Conservation (phyloP, 1,139 yeast genomes). For the Pichia sp. region DNA sequence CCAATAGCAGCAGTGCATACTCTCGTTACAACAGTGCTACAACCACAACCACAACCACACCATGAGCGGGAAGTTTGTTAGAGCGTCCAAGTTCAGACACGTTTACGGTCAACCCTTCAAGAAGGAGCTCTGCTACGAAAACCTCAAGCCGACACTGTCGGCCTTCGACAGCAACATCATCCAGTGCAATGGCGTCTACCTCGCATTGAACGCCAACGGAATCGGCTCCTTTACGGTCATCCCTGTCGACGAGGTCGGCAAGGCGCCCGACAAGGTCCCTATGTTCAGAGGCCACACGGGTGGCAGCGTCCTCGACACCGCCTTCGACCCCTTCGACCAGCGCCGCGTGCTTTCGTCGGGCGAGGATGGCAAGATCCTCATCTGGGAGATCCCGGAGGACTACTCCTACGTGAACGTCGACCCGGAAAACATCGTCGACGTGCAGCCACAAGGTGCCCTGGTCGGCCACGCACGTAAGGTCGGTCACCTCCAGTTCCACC, state of each 20-base stretch:
- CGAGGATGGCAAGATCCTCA: slow-evolving; percentile 82
- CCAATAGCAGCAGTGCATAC: no score
- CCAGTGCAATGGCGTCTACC: slow-evolving; percentile 76
- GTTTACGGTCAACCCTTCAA: slow-evolving; percentile 91
- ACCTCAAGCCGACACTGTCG: slow-evolving; percentile 76
- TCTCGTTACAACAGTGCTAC: neutral
- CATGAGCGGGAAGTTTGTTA: slow-evolving; percentile 80
- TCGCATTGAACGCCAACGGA: slow-evolving; percentile 85
- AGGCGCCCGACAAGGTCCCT: slow-evolving; percentile 89
- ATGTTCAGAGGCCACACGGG: slow-evolving; percentile 95
- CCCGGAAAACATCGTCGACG: slow-evolving; percentile 62
- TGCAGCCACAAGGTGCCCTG: slow-evolving; percentile 61
- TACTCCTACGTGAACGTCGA: slow-evolving; percentile 64
- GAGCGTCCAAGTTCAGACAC: slow-evolving; percentile 95
- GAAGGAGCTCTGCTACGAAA: slow-evolving; percentile 84
- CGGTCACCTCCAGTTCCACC: slow-evolving; percentile 89
- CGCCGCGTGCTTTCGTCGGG: slow-evolving; percentile 76
- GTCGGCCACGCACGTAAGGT: slow-evolving; percentile 90
- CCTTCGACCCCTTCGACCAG: slow-evolving; percentile 85
- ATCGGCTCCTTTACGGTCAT: slow-evolving; percentile 97
- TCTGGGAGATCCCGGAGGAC: slow-evolving; percentile 84
- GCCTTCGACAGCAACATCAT: slow-evolving; percentile 95
- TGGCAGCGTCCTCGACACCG: slow-evolving; percentile 91
- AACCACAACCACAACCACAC: neutral
- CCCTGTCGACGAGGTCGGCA: slow-evolving; percentile 84